A percentile compares a stretch with the other conserved stretches of the same genome.
Conservation (phyloP, 352 stramenopile species). For the Pythium dissotocum region DNA sequence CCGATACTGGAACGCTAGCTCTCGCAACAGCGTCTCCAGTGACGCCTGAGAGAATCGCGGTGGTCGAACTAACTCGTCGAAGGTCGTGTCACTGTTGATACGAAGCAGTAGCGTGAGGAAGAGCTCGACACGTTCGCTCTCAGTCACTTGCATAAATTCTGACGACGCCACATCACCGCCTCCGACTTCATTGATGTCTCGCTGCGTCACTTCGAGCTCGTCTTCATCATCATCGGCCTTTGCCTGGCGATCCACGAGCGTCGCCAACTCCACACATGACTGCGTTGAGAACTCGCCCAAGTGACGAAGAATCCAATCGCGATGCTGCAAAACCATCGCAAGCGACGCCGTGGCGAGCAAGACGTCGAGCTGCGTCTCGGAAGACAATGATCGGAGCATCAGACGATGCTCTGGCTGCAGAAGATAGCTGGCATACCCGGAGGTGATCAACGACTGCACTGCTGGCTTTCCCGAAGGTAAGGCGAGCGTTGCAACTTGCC, state of each 20-base stretch:
- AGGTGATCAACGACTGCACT: constrained; percentile 42
- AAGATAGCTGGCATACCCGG: constrained; percentile 43
- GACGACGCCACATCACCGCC: constrained; percentile 8
- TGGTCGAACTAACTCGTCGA: constrained; percentile 17
- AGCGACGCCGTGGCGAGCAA: constrained; percentile 43
- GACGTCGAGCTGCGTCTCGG: constrained; percentile 55
- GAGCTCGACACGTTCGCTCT: constrained; percentile 71
- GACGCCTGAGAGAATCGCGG: constrained; percentile 37
- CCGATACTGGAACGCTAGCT: constrained; percentile 65
- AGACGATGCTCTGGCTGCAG: constrained; percentile 43
- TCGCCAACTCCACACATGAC: constrained; percentile 42
- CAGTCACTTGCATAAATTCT: neutral
- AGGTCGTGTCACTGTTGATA: constrained; percentile 35
- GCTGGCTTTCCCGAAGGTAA: constrained; percentile 27
- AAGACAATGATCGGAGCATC: constrained; percentile 51
- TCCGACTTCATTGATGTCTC: constrained; percentile 44
- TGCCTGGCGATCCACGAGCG: constrained; percentile 42
- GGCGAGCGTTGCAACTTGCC: constrained; percentile 40
- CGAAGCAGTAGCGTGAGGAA: constrained; percentile 72
- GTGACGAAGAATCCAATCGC: constrained; percentile 72
- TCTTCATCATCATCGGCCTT: neutral
- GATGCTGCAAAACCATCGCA: constrained; percentile 53
- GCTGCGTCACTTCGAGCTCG: neutral
- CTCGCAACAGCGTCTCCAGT: constrained; percentile 57
- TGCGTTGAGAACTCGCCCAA: constrained; percentile 38